Conservation (phyloP, 257 asterid species). For the Solanum raphanifolium region DNA sequence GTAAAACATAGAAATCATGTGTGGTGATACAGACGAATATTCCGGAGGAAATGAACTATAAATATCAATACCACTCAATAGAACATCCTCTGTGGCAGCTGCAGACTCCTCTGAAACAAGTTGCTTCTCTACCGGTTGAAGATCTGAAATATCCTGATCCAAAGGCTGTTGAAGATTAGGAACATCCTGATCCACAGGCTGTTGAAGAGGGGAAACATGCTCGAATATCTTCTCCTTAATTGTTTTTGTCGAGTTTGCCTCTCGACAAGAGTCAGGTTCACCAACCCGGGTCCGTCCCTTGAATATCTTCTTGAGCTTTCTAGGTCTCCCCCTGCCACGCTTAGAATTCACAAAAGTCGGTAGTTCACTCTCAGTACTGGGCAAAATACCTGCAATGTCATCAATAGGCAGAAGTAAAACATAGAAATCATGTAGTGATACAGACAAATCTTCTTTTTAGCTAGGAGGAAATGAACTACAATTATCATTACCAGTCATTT, state of each 20-base stretch:
- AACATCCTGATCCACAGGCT: neutral
- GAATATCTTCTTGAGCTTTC: conserved; percentile 5
- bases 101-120: neutral
- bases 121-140: conserved; percentile 7
- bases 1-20: conserved; percentile 7
- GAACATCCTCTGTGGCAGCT: neutral
- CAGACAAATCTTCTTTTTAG: conserved; percentile 9
- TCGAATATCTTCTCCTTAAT: neutral
- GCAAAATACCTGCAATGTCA: conserved; percentile 13
- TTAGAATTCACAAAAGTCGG: conserved; percentile 6
- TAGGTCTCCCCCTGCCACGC: neutral
- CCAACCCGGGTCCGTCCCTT: conserved; percentile 8
- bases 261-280: conserved; percentile 30
- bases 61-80: neutral
- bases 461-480: conserved; percentile 8
- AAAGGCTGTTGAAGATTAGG: neutral
- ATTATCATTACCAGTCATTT: neutral
- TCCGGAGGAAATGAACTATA: conserved; percentile 8
- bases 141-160: conserved; percentile 4
- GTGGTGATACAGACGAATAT: conserved; percentile 7
- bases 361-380: conserved; percentile 4
- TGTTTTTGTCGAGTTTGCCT: neutral
- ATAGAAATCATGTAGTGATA: conserved; percentile 10
- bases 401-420: conserved; percentile 10
- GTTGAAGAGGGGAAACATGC: neutral